Evolutionary conservation across 352 stramenopile genomes (phyloP), one percentile per base, ranked within the genome.

Genomic region (Phytophthora nicotianae): DNA sequence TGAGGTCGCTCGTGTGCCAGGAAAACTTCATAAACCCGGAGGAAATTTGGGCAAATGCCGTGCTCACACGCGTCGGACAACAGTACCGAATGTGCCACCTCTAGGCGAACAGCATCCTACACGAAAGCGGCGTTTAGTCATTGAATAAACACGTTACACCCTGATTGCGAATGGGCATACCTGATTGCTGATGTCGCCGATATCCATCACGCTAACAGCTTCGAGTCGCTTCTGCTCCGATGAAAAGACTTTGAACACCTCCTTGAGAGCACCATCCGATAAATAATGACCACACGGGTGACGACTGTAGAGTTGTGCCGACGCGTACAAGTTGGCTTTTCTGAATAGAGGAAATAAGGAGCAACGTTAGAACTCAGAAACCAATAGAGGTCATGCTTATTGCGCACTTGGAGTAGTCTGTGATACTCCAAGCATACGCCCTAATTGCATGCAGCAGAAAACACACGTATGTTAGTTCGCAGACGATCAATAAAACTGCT

Each of bases 11-110:
- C 83, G 54, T 75, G 86, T n/a, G 88, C 66, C 26, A 96, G 88
- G 65, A 98, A 98, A 14, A 98, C 77, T 37, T 96, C 88, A 56
- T 93, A 89, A 38, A 97, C 97, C 20, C 90, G 72, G 5, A 99
- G 81, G 62, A 98, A 99, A 62, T 99, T 98, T 8, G 96, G 96
- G 56, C 93, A 98, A 35, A 97, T 83, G 8, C 86, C 83, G 13
- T 81, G 72, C 35, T 88, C 80, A 0, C 94, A 79, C 16, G 98
- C 68, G 33, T 97, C 83, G 0, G 93, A 98, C 2, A 99, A 71
- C 65, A 98, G 65, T 13, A 97, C 62, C 2, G 95, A 98, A 41
- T 98, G 91, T 5, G 91, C 91, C n/a, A 99, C 83, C 70, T 99
- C 97, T 71, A 97, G 87, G 6, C 83, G 83, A 37, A 98, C 78